Percentiles rank a stretch among this genome's conserved stretches.
Evolutionary conservation across 164 flowering plant species (phyloP).

Genomic region (Euptelea pleiosperma): DNA sequence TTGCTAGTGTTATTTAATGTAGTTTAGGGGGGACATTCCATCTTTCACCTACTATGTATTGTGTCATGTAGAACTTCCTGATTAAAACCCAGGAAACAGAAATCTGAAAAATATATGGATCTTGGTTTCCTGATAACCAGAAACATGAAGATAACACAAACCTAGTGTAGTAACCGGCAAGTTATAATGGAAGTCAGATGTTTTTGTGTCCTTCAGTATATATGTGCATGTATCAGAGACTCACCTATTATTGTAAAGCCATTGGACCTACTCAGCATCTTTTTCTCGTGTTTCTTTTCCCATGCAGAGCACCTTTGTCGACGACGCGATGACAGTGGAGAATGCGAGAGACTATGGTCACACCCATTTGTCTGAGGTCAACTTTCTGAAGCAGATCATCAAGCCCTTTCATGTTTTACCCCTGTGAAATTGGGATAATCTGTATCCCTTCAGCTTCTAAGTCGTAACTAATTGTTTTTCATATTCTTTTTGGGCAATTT

Average conservation of each 20-base stretch:
- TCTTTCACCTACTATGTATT: too few relatives aligned
- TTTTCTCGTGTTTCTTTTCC: neutral
- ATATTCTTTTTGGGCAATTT: neutral
- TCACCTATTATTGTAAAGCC: neutral
- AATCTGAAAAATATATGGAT: too few relatives aligned
- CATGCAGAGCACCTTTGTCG: constrained; percentile 73
- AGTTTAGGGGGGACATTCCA: too few relatives aligned
- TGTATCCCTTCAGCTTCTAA: neutral
- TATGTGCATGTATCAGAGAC: too few relatives aligned
- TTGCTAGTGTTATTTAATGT: too few relatives aligned
- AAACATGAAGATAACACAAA: too few relatives aligned
- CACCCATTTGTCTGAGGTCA: constrained; percentile 83
- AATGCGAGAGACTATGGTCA: constrained; percentile 95
- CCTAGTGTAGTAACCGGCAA: too few relatives aligned
- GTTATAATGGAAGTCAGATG: too few relatives aligned
- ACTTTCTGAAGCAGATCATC: constrained; percentile 1
- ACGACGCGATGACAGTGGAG: constrained; percentile 46
- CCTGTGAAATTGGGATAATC: neutral
- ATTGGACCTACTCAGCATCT: neutral
- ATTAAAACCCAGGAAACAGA: too few relatives aligned
- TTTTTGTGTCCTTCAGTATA: too few relatives aligned
- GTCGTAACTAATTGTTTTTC: neutral
- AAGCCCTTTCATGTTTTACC: neutral
- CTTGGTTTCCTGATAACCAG: too few relatives aligned
- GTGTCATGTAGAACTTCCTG: too few relatives aligned